Conservation (phyloP, 805 yeast species). For the Starmera caribaea region DNA sequence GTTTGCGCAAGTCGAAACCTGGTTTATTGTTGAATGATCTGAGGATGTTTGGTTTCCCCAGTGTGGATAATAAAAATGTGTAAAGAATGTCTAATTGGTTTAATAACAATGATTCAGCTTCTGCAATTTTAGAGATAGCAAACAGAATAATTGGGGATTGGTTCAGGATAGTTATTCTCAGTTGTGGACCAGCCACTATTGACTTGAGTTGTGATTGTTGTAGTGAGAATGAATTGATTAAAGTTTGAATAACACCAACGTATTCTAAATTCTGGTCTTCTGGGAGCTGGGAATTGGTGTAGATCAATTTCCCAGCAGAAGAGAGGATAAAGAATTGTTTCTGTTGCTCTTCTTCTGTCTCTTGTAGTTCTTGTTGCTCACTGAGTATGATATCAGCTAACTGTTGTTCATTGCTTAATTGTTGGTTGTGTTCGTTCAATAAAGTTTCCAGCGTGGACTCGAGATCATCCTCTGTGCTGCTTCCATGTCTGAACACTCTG, state of each 20-base stretch:
- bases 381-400: too few species aligned
- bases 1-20: conserved; percentile 72
- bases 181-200: conserved; percentile 41
- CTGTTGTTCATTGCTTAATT: too few species aligned
- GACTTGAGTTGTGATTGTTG: conserved; percentile 29
- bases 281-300: conserved; percentile 35
- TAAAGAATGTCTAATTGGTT: conserved; percentile 67
- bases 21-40: conserved; percentile 61
- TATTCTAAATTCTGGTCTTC: conserved; percentile 62
- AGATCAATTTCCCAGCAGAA: conserved; percentile 83
- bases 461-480: conserved; percentile 16
- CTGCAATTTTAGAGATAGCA: conserved; percentile 48
- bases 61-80: conserved; percentile 69
- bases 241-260: conserved; percentile 74
- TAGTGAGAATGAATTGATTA: conserved; percentile 58
- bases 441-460: conserved; percentile 14
- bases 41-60: conserved; percentile 71
- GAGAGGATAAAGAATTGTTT: conserved; percentile 78
- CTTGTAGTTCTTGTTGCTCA: background rate
- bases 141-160: conserved; percentile 65
- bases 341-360: background rate
- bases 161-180: conserved; percentile 49
- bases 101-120: conserved; percentile 38
- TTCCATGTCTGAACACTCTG: conserved; percentile 11
- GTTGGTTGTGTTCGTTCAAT: conserved; percentile 8